Percentiles rank a stretch among this genome's conserved stretches.
Evolutionary conservation across 192 early-diverging fungal species (phyloP).

Genomic region (Umbelopsis sp.): DNA sequence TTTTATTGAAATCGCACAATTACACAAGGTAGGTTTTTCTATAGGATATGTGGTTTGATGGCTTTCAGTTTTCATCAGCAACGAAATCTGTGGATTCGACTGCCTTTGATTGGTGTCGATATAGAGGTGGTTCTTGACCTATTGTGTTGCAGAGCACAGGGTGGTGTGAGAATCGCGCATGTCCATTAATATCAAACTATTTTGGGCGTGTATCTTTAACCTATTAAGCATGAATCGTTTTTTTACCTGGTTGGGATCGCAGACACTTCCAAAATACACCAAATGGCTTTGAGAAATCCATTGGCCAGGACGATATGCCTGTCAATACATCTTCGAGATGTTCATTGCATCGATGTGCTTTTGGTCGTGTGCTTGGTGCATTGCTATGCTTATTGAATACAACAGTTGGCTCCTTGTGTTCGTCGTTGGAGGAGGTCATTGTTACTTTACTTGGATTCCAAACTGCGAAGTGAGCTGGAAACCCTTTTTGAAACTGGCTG

Average conservation of each 20-base stretch:
- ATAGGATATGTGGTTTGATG: too few relatives aligned
- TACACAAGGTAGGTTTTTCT: too few relatives aligned
- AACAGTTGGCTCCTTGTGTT: background rate
- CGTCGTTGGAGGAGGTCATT: background rate
- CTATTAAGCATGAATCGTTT: background rate
- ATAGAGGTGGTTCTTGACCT: conserved; percentile 30
- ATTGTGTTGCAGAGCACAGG: background rate
- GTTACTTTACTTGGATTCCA: background rate
- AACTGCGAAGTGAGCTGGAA: background rate
- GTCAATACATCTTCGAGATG: conserved; percentile 41
- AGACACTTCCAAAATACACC: conserved; percentile 35
- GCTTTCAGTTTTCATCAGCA: background rate
- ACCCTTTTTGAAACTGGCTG: background rate
- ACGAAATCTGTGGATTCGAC: background rate
- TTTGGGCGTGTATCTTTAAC: background rate
- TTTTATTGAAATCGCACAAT: too few relatives aligned
- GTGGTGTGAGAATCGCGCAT: conserved; percentile 6
- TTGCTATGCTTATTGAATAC: conserved; percentile 35
- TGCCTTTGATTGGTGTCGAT: background rate
- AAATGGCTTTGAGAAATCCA: conserved; percentile 40
- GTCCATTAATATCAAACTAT: background rate
- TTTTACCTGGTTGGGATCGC: conserved; percentile 35
- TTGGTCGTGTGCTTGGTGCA: conserved; percentile 16
- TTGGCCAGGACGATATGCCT: conserved; percentile 34
- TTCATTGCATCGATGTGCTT: conserved; percentile 35